Evolutionary conservation across 371 early-diverging fungal genomes (phyloP).

Genomic region (Homolaphlyctis polyrhiza): DNA sequence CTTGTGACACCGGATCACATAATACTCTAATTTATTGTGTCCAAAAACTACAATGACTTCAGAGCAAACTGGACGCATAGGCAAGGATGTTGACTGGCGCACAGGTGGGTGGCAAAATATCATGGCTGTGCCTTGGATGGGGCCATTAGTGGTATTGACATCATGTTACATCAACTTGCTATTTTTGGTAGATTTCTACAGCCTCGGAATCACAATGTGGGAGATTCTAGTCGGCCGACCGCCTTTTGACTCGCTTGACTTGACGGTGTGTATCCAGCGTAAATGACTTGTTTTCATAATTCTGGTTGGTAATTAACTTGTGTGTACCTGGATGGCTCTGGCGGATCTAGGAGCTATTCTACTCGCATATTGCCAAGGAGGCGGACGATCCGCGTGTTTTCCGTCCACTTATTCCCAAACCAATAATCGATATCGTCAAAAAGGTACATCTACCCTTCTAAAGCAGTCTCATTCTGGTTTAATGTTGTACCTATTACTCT

Average conservation of each 20-base stretch:
- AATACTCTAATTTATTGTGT: too few species aligned
- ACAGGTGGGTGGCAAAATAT: slow-evolving; percentile 33
- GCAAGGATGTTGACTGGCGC: slow-evolving; percentile 29
- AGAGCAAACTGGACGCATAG: slow-evolving; percentile 44
- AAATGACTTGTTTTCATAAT: too few species aligned
- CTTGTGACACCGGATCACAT: too few species aligned
- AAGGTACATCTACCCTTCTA: too few species aligned
- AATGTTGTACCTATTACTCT: too few species aligned
- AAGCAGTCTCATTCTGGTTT: too few species aligned
- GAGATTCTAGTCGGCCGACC: slow-evolving; percentile 32
- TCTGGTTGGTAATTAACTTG: too few species aligned
- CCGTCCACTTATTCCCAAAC: slow-evolving; percentile 25
- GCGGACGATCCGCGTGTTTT: slow-evolving; percentile 17
- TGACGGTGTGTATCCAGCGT: slow-evolving; percentile 29
- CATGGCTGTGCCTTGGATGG: too few species aligned
- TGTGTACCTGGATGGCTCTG: too few species aligned
- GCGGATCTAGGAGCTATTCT: too few species aligned
- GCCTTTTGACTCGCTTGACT: slow-evolving; percentile 30
- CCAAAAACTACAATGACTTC: not conserved
- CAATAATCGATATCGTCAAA: slow-evolving; percentile 22
- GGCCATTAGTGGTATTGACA: not conserved
- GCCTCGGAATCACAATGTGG: slow-evolving; percentile 43
- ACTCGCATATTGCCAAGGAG: slow-evolving; percentile 33
- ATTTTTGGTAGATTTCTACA: slow-evolving; percentile 32
- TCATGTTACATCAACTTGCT: slow-evolving; percentile 5